Conservation (phyloP, 78 protist species). For the Goniomonas avonlea region DNA sequence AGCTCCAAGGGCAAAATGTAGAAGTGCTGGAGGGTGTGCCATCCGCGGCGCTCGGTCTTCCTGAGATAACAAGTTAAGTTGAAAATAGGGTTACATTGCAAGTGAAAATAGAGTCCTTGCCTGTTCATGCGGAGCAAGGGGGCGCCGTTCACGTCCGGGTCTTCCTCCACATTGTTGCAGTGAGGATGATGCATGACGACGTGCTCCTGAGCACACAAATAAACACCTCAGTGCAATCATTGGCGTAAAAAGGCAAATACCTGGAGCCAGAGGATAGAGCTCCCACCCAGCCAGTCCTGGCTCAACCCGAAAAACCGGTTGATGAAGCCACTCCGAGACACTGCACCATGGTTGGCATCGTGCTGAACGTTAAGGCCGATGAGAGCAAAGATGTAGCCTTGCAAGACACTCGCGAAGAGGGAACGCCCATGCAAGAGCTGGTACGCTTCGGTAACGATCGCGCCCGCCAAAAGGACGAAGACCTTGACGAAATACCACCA, state of each 20-base stretch:
- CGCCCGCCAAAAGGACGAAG: neutral
- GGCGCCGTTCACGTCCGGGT: conserved; percentile 28
- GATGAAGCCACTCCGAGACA: conserved; percentile 5
- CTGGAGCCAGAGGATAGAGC: conserved; percentile 34
- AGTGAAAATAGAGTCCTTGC: no score
- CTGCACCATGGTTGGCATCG: conserved; percentile 54
- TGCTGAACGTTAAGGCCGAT: conserved; percentile 39
- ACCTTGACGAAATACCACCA: neutral
- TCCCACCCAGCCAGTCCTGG: conserved; percentile 48
- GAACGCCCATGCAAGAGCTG: neutral
- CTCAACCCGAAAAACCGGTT: conserved; percentile 12
- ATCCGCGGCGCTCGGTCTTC: no score
- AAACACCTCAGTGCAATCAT: no score
- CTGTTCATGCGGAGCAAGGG: no score
- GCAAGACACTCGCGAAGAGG: neutral
- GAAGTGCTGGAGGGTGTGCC: neutral
- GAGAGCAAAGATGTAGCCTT: neutral
- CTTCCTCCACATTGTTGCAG: conserved; percentile 21
- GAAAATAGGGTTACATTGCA: no score
- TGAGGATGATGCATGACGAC: conserved; percentile 27
- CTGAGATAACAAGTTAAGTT: no score
- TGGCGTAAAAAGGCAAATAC: no score
- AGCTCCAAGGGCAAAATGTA: neutral
- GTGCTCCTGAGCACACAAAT: conserved; percentile 41
- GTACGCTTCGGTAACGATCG: neutral